phyloP scores from a whole-genome alignment of 179 eudicot species.

The Gypsophila paniculata region DNA sequence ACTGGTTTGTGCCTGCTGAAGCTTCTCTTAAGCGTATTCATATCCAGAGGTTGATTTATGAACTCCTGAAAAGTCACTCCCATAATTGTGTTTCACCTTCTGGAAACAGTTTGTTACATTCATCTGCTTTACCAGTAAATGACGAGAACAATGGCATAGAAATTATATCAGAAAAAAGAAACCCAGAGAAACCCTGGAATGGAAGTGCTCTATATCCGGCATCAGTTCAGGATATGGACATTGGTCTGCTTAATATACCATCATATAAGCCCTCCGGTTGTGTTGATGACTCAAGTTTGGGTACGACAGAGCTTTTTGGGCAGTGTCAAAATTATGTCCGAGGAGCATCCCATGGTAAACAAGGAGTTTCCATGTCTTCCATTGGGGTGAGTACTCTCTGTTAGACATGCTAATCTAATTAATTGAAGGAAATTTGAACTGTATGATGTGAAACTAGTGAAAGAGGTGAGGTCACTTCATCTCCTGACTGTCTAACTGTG shows the following conservation, averaged over 20 bases:
- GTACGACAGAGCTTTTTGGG: constrained; percentile 44
- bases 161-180: constrained; percentile 37
- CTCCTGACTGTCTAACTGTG: not conserved
- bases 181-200: constrained; percentile 32
- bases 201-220: constrained; percentile 36
- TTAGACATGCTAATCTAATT: constrained; percentile 3
- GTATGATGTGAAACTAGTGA: not conserved
- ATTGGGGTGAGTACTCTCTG: constrained; percentile 41
- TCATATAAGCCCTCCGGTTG: constrained; percentile 28
- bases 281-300: constrained; percentile 39
- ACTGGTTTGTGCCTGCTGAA: constrained; percentile 75
- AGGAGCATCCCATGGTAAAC: constrained; percentile 33
- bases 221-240: constrained; percentile 42
- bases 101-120: constrained; percentile 24
- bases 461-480: not conserved
- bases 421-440: not conserved
- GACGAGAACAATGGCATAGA: constrained; percentile 35
- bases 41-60: constrained; percentile 58
- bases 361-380: constrained; percentile 33
- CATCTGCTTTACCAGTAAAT: constrained; percentile 24
- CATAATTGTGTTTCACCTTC: constrained; percentile 29
- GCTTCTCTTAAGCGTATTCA: constrained; percentile 67
- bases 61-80: constrained; percentile 44
- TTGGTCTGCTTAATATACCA: constrained; percentile 41
- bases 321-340: constrained; percentile 39